Base-by-base conservation (phyloP, 2,329 filamentous ascomycete species). In the Cyphellophora europaea region DNA sequence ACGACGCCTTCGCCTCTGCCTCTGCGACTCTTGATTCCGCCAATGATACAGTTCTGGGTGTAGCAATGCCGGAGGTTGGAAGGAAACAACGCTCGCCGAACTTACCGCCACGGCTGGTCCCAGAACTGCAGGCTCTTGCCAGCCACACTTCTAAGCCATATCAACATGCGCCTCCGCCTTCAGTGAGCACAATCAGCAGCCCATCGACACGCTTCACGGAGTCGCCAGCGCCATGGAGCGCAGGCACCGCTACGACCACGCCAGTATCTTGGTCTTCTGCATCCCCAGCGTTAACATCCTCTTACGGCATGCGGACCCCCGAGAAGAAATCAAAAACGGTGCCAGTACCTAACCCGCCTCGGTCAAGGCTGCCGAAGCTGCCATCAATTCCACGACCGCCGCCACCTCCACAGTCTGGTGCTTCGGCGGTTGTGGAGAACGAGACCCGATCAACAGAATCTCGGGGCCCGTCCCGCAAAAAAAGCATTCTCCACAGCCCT, bases 261-360 rank as follows among this genome's bases (percentile, higher is more conserved):
- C 66, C 66, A 2, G 67, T 63, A 11, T 66, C 66, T 3, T 49
- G 67, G 38, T 68, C 64, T 8, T 69, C 66, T 10, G 62, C 64
- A 38, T 69, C 66, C 4, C 65, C 66, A 4, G 62, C 63, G 5
- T 56, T 66, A n/a, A 25, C 21, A 25, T n/a, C 8, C 8, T 8
- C 21, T 25, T n/a, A 25, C n/a, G 21, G 21, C 35, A 50, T 59
- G 23, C 55, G 61, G 27, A 38, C 28, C 14, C 27, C 35, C 6
- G 35, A 30, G 11, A 46, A 39, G 15, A 32, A 40, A 25, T 42
- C 37, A 15, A 36, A 49, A 10, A 45, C 42, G 13, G 35, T 48
- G 5, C 42, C 43, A 6, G 6, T 40, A 13, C 47, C 41, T 19
- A 27, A 17, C n/a, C 32, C 28, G 27, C 41, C 37, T 12, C 38